Conservation (phyloP, 805 yeast genomes). For the Brettanomyces custersianus region DNA sequence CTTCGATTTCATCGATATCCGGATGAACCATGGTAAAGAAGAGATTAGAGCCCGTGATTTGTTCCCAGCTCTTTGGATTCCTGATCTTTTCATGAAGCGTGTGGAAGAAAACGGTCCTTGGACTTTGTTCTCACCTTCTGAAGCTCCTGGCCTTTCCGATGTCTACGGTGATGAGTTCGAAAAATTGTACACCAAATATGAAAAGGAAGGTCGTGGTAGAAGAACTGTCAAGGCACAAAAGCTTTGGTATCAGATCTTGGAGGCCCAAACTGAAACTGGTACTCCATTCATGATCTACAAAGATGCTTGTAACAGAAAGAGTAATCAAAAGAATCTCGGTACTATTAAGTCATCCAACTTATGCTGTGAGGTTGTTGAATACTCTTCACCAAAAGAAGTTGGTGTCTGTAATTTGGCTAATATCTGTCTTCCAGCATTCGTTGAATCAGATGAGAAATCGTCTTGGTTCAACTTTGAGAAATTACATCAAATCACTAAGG, state of each 20-base stretch:
- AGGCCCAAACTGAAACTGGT: conserved; percentile 59
- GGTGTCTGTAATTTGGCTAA: conserved; percentile 59
- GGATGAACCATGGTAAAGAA: conserved; percentile 58
- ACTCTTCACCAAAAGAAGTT: conserved; percentile 47
- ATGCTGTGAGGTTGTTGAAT: conserved; percentile 58
- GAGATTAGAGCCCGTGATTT: conserved; percentile 56
- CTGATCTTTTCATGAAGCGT: conserved; percentile 54
- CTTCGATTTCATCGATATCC: conserved; percentile 48
- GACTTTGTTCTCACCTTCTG: conserved; percentile 53
- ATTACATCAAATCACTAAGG: conserved; percentile 46
- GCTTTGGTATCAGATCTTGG: conserved; percentile 51
- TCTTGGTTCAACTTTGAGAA: conserved; percentile 47
- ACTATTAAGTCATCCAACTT: conserved; percentile 51
- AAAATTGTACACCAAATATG: conserved; percentile 42
- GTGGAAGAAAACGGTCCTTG: conserved; percentile 47
- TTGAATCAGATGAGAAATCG: conserved; percentile 30
- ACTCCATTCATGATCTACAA: conserved; percentile 58
- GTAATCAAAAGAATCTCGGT: conserved; percentile 55
- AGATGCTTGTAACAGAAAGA: conserved; percentile 51
- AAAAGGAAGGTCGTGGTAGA: conserved; percentile 41
- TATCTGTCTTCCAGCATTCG: conserved; percentile 48
- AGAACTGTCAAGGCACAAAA: conserved; percentile 47
- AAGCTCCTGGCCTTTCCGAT: conserved; percentile 48
- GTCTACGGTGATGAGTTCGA: conserved; percentile 49
- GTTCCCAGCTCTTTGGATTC: conserved; percentile 57